These are phyloP conservation scores for Rhynchospora pubera DNA, from an alignment of 176 grass and related monocot genomes.

Conservation along the genomic window DNA sequence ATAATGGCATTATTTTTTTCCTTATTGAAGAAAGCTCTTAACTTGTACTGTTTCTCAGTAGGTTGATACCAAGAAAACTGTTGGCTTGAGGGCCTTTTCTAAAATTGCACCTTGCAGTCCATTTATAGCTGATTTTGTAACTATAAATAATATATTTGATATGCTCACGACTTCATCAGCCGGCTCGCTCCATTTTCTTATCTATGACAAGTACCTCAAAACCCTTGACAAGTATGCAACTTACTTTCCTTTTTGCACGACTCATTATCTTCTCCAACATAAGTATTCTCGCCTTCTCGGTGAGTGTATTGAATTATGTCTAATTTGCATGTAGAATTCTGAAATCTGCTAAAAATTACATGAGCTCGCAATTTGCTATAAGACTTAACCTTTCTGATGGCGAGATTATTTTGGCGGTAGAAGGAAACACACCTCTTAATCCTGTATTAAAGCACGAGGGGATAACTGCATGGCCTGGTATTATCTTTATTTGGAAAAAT, in stretches of 20 bases:
- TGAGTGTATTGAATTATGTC: not conserved
- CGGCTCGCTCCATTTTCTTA: conserved; percentile 67
- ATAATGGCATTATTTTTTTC: not conserved
- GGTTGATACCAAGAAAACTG: conserved; percentile 75
- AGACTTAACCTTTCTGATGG: conserved; percentile 54
- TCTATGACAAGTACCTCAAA: conserved; percentile 90
- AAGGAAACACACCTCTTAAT: conserved; percentile 68
- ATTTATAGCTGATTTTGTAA: conserved; percentile 68
- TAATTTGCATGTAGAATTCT: conserved; percentile 36
- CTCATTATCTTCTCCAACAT: not conserved
- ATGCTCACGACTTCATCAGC: conserved; percentile 62
- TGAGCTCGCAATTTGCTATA: conserved; percentile 26
- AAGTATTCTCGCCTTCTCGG: not conserved
- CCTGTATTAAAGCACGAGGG: conserved; percentile 71
- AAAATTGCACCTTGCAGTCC: conserved; percentile 60
- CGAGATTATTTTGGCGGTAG: conserved; percentile 68
- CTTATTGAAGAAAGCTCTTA: conserved; percentile 8
- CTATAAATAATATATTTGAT: conserved; percentile 81
- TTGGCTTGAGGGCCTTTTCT: conserved; percentile 56
- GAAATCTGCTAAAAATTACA: conserved; percentile 45
- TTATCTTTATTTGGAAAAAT: conserved; percentile 18
- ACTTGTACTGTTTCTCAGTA: conserved; percentile 35
- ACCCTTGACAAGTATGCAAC: conserved; percentile 55
- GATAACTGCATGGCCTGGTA: conserved; percentile 76
- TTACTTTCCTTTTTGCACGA: conserved; percentile 16